Evolutionary conservation across 176 grass and related monocot species (phyloP), one percentile per base, ranked within the genome.

Genomic region (Stipa capillata): DNA sequence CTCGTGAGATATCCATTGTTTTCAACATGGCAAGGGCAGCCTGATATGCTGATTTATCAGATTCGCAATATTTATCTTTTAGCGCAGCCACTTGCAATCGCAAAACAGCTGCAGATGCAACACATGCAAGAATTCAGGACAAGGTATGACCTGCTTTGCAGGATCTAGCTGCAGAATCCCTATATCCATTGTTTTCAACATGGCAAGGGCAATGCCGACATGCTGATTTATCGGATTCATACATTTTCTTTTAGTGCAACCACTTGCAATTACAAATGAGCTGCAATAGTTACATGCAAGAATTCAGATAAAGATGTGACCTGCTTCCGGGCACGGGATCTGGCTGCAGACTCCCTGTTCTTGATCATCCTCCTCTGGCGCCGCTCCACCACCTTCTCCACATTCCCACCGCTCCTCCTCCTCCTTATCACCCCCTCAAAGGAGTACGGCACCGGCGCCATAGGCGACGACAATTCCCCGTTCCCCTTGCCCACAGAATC

Each of bases 361-460:
- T 94, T 94, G 79, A 94, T 94, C 91, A 94, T 94, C 74, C 91
- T 93, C 74, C 85, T 90, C 82, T 90, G 91, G 54, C 88, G 84
- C 63, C 91, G 84, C 82, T 94, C 91, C n/a, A 88, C 88, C 34
- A 88, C 91, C 79, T 94, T 94, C 82, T 88, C 88, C 50, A 94
- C 87, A 25, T 75, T 56, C 5, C 69, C 88, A 54, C 80, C 28
- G 49, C 74, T 80, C 28, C 87, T 86, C 75, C 84, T 90, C 21
- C 82, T 82, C 74, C 79, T 86, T 13, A 83, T 64, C 70, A 89
- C 79, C 8, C 89, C 90, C 24, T 82, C 76, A 42, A 90, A 68
- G n/a, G 63, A 41, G 73, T 85, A 97, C 0, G 85, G 83, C 42
- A 87, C 67, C 3, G 87, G 82, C 0, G 82, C 85, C 65, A 83